These are phyloP conservation scores for Phytophthora sansomeana DNA, from an alignment of 352 stramenopile species.

Conservation along the genomic window DNA sequence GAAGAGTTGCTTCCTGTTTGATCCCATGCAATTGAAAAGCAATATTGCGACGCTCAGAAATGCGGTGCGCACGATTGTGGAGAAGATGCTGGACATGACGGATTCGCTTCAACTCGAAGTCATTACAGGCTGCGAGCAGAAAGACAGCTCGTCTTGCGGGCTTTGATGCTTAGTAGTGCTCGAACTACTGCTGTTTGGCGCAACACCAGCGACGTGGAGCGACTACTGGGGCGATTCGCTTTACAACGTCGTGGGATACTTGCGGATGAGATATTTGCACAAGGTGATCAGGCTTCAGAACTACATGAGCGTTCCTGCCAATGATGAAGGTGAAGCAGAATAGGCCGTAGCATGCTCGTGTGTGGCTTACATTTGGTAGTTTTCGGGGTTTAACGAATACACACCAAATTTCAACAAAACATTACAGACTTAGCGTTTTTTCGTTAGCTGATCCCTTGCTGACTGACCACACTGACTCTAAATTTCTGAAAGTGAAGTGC, in stretches of 20 bases:
- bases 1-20: constrained; percentile 1
- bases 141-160: constrained; percentile 2
- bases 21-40: constrained; percentile 2
- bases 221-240: constrained; percentile 12
- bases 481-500: no score
- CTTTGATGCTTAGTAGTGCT: constrained; percentile 19
- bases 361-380: not conserved
- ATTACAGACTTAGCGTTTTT: no score
- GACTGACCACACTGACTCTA: no score
- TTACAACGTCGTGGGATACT: constrained; percentile 5
- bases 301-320: not conserved
- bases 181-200: constrained; percentile 18
- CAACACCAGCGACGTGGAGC: constrained; percentile 5
- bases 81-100: constrained; percentile 9
- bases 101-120: constrained; percentile 9
- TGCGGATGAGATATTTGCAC: constrained; percentile 8
- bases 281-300: constrained; percentile 8
- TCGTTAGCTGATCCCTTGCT: no score
- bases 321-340: not conserved
- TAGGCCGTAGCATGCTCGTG: not conserved
- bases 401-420: not conserved
- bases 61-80: not conserved
- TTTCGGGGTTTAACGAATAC: not conserved
- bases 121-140: constrained; percentile 6
- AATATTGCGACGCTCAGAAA: not conserved